A percentile compares a stretch with the other conserved stretches of the same genome.
Conservation (phyloP, 1,284 basidiomycete species). For the Trichosporon ovoides region DNA sequence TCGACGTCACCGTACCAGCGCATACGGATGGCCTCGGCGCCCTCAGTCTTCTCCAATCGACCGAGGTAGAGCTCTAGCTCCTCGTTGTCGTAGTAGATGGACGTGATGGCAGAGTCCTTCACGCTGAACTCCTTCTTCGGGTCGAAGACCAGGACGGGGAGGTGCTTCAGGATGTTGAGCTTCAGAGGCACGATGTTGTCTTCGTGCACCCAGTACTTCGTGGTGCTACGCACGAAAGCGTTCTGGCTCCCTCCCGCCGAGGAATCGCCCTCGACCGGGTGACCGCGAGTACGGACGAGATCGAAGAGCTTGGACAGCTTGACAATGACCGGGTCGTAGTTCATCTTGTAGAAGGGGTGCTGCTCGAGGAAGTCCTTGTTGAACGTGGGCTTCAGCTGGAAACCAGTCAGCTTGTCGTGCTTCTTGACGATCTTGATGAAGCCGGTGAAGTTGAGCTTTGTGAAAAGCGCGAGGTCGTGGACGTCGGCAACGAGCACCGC, state of each 20-base stretch:
- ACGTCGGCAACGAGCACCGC: constrained; percentile 95
- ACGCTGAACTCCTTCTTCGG: constrained; percentile 87
- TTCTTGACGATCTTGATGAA: constrained; percentile 99
- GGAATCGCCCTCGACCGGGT: constrained; percentile 88
- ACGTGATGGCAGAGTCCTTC: constrained; percentile 70
- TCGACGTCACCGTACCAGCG: constrained; percentile 96
- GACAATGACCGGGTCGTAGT: constrained; percentile 79
- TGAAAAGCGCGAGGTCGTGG: constrained; percentile 91
- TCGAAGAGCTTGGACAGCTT: constrained; percentile 95
- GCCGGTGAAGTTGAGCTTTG: constrained; percentile 93
- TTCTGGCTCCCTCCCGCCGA: constrained; percentile 92
- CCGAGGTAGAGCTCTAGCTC: constrained; percentile 97
- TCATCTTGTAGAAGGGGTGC: constrained; percentile 77
- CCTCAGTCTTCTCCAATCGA: constrained; percentile 95
- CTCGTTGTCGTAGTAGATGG: constrained; percentile 71
- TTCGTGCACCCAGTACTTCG: constrained; percentile 98
- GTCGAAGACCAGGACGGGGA: constrained; percentile 94
- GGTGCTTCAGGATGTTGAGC: constrained; percentile 83
- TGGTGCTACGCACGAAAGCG: constrained; percentile 95
- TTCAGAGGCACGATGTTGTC: constrained; percentile 96
- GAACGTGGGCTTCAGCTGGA: constrained; percentile 56
- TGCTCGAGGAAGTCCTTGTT: constrained; percentile 89
- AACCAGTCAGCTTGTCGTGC: constrained; percentile 61
- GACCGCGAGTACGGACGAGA: constrained; percentile 88
- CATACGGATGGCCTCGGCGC: constrained; percentile 91